phyloP scores from a whole-genome alignment of 306 rosid species.

The Psophocarpus tetragonolobus region DNA sequence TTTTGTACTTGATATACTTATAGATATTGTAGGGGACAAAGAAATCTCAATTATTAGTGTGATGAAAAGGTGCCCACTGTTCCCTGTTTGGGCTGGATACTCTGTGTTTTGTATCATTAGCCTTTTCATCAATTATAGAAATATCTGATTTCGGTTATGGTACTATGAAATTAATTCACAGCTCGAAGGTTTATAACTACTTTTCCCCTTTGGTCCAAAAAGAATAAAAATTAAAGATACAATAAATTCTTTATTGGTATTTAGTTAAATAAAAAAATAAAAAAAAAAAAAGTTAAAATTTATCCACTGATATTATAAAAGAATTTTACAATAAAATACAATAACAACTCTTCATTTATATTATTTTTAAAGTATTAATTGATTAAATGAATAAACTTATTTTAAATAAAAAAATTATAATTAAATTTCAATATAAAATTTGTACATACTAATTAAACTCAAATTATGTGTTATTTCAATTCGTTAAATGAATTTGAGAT shows the following conservation, averaged over 20 bases:
- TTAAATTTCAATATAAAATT: too few species aligned
- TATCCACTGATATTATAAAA: too few species aligned
- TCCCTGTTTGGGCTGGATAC: constrained; percentile 12
- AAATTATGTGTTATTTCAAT: too few species aligned
- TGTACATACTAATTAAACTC: too few species aligned
- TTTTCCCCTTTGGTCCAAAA: background rate
- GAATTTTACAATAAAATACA: too few species aligned
- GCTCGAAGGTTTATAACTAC: background rate
- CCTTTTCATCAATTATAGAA: background rate
- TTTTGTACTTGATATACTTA: constrained; percentile 35
- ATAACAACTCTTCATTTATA: too few species aligned
- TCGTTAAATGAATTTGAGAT: too few species aligned
- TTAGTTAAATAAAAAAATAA: background rate
- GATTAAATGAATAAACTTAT: too few species aligned
- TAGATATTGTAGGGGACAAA: constrained; percentile 29
- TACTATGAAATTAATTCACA: background rate
- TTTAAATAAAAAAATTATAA: too few species aligned
- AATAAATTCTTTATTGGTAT: background rate
- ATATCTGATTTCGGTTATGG: background rate
- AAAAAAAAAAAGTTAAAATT: background rate
- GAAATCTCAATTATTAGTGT: constrained; percentile 34
- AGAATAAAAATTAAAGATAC: background rate
- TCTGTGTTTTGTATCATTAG: background rate
- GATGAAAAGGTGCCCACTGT: constrained; percentile 10
- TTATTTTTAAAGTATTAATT: too few species aligned